These are phyloP conservation scores for Cladorrhinum sp. DNA, from an alignment of 2,329 filamentous ascomycete species.

Conservation along the genomic window DNA sequence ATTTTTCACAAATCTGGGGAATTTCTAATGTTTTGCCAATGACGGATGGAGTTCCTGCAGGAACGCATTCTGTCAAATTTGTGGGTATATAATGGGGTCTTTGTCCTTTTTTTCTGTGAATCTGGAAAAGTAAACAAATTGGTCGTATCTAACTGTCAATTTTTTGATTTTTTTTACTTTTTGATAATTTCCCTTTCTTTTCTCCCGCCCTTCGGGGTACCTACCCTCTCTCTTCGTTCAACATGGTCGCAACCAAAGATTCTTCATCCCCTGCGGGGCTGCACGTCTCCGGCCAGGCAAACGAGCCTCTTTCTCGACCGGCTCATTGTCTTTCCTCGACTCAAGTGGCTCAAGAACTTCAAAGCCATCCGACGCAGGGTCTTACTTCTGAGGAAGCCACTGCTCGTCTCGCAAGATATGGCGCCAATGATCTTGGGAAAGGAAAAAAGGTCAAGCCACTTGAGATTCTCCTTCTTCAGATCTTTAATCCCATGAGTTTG, in stretches of 20 bases:
- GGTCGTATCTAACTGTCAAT: no score
- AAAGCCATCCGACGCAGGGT: slow-evolving; percentile 51
- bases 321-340: slow-evolving; percentile 52
- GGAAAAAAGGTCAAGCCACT: slow-evolving; percentile 50
- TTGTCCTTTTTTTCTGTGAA: not conserved
- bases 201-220: not conserved
- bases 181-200: not conserved
- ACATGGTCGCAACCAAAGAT: slow-evolving; percentile 1
- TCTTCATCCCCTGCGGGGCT: slow-evolving; percentile 28
- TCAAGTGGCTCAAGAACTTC: slow-evolving; percentile 47
- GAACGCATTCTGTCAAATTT: not conserved
- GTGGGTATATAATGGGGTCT: not conserved
- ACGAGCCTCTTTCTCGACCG: slow-evolving; percentile 45
- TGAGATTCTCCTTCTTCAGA: slow-evolving; percentile 57
- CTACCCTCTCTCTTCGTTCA: not conserved
- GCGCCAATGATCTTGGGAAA: slow-evolving; percentile 56
- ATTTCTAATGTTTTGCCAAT: not conserved
- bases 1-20: not conserved
- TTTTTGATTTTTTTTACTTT: not conserved
- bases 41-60: not conserved
- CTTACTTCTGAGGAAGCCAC: slow-evolving; percentile 48
- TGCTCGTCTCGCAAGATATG: slow-evolving; percentile 49
- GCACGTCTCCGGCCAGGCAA: slow-evolving; percentile 12
- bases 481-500: slow-evolving; percentile 62
- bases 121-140: no score